Evolutionary conservation across 1,139 yeast species (phyloP).

Genomic region (Diutina scorzettiae): DNA sequence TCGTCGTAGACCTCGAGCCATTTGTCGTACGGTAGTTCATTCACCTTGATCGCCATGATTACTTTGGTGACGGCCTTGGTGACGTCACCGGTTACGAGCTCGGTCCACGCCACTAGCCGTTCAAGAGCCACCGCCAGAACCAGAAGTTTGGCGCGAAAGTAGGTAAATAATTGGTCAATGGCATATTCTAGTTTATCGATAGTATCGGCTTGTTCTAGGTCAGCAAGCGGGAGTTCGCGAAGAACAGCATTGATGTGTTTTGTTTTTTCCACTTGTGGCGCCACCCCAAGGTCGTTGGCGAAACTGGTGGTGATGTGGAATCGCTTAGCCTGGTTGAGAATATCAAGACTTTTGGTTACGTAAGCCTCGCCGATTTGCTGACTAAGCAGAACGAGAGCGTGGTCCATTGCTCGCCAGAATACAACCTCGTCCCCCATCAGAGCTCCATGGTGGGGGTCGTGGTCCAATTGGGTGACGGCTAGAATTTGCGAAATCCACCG

Average conservation of each 20-base stretch:
- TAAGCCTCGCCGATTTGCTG: slow-evolving; percentile 46
- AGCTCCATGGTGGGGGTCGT: slow-evolving; percentile 34
- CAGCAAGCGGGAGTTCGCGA: not conserved
- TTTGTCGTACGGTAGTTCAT: not conserved
- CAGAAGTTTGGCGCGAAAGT: not conserved
- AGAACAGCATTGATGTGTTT: not conserved
- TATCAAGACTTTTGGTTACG: slow-evolving; percentile 45
- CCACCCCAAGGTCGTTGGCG: slow-evolving; percentile 59
- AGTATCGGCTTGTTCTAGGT: not conserved
- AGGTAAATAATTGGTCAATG: not conserved
- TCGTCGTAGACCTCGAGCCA: not conserved
- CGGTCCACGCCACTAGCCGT: not conserved
- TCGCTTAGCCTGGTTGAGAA: slow-evolving; percentile 61
- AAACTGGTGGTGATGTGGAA: slow-evolving; percentile 71
- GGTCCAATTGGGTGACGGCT: slow-evolving; percentile 38
- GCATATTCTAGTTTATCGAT: not conserved
- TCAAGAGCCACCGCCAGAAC: slow-evolving; percentile 1
- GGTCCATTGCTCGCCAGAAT: slow-evolving; percentile 72
- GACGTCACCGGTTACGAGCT: not conserved
- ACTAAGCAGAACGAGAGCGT: slow-evolving; percentile 43
- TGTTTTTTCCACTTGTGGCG: slow-evolving; percentile 8
- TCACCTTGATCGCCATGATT: not conserved
- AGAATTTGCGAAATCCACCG: slow-evolving; percentile 63
- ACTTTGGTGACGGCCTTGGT: not conserved
- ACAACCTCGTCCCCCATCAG: slow-evolving; percentile 56